Evolutionary conservation across 2,329 filamentous ascomycete genomes (phyloP), one percentile per base, ranked within the genome.

Genomic region (Massarina eburnea): DNA sequence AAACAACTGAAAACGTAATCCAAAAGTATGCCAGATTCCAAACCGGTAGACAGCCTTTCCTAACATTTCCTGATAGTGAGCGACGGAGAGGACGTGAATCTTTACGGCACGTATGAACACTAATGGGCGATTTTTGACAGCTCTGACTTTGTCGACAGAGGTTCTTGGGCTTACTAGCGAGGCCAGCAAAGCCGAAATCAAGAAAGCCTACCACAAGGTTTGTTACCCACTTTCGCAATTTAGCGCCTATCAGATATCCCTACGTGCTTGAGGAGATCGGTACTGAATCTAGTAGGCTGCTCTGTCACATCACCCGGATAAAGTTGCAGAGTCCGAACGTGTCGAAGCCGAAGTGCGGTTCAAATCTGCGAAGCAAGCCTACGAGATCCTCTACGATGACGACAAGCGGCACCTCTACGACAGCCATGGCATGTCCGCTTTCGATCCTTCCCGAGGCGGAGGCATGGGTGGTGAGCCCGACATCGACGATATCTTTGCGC

Each of bases 341-440:
- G 85, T 85, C 67, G 88, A 86, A 57, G 90, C 94, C 49, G 94
- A 97, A 71, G 80, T 85, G 66, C 91, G 86, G 66, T 99, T 99
- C 84, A 99, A 99, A 76, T 78, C 85, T 44, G 86, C 95, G 46
- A 91, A 88, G 49, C 87, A 95, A 74, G 94, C 94, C 59, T 99
- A 99, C 78, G 94, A 99, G 69, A 97, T 99, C 67, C 89, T 99
- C 45, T 87, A 84, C 74, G 92, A 99, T 78, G 92, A 97, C 53
- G 84, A 97, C 51, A 96, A 95, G 72, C 87, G 94, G 64, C 81
- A 88, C 45, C 74, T 95, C 52, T 99, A 99, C 76, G 94, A 99
- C 67, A 85, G 84, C 52, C 89, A 96, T 68, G 94, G 94, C 74
- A 96, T 97, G 91, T 83, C 88, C 34, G 94, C 92, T 48, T 97